These are phyloP conservation scores for Digitaria exilis DNA, from an alignment of 202 grass and related monocot genomes.

Conservation along the genomic window DNA sequence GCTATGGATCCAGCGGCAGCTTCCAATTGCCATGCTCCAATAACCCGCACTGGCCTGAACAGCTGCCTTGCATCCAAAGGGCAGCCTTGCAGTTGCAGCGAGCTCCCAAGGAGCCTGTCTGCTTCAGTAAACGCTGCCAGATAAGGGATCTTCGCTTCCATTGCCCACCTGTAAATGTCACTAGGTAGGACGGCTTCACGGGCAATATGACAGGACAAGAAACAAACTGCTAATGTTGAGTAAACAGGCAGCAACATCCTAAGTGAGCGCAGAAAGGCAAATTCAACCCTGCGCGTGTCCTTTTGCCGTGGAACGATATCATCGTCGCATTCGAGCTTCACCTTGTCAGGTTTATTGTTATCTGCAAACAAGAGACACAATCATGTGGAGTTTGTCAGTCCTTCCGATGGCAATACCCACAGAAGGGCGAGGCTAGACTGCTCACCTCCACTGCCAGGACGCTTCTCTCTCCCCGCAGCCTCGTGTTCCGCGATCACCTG, in stretches of 20 bases:
- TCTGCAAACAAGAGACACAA: slow-evolving; percentile 56
- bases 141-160: slow-evolving; percentile 80
- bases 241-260: slow-evolving; percentile 71
- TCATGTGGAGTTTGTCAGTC: too few relatives aligned
- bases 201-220: slow-evolving; percentile 75
- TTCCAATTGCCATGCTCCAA: slow-evolving; percentile 86
- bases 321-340: too few relatives aligned
- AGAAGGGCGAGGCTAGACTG: background rate
- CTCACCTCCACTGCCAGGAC: background rate
- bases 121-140: slow-evolving; percentile 58
- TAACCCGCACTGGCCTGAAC: slow-evolving; percentile 69
- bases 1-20: slow-evolving; percentile 61
- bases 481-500: slow-evolving; percentile 39
- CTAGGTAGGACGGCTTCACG: slow-evolving; percentile 69
- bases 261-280: slow-evolving; percentile 56
- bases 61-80: slow-evolving; percentile 64
- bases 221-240: slow-evolving; percentile 74
- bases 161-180: slow-evolving; percentile 71
- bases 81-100: slow-evolving; percentile 41
- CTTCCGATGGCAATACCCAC: too few relatives aligned
- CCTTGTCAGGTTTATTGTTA: slow-evolving; percentile 30
- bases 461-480: background rate
- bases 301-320: too few relatives aligned
- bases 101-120: slow-evolving; percentile 55
- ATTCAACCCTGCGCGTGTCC: slow-evolving; percentile 38